Conservation (phyloP, 441 rosid species). For the Flueggea neowawraea region DNA sequence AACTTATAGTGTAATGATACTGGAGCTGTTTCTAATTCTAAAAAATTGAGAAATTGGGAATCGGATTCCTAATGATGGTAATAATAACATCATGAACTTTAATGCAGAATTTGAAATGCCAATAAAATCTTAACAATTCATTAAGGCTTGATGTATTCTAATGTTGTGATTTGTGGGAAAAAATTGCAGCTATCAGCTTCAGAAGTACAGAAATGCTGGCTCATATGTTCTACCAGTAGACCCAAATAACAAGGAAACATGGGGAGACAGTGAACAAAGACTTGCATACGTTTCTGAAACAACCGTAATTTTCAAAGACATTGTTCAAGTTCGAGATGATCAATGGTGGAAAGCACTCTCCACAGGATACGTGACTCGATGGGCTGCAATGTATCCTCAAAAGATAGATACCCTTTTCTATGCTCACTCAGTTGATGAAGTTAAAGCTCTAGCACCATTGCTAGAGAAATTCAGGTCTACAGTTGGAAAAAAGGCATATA, state of each 20-base stretch:
- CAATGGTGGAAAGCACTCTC: slow-evolving; percentile 98
- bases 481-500: slow-evolving; percentile 85
- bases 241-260: slow-evolving; percentile 78
- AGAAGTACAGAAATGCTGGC: slow-evolving; percentile 86
- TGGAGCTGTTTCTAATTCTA: no score
- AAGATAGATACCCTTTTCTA: slow-evolving; percentile 89
- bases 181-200: slow-evolving; percentile 86
- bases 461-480: slow-evolving; percentile 86
- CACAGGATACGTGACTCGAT: slow-evolving; percentile 87
- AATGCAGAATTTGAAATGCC: no score
- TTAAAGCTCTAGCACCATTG: slow-evolving; percentile 64
- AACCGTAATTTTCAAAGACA: slow-evolving; percentile 92
- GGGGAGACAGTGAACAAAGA: slow-evolving; percentile 99
- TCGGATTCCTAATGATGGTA: no score
- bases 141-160: background rate
- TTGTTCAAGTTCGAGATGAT: slow-evolving; percentile 86
- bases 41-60: no score
- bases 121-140: no score
- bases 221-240: slow-evolving; percentile 94
- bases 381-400: slow-evolving; percentile 99
- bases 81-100: no score
- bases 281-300: slow-evolving; percentile 96
- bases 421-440: slow-evolving; percentile 83
- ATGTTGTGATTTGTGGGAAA: slow-evolving; percentile 3
- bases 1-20: no score